Conservation (phyloP, 1,284 basidiomycete species). For the Sporisorium reilianum region DNA sequence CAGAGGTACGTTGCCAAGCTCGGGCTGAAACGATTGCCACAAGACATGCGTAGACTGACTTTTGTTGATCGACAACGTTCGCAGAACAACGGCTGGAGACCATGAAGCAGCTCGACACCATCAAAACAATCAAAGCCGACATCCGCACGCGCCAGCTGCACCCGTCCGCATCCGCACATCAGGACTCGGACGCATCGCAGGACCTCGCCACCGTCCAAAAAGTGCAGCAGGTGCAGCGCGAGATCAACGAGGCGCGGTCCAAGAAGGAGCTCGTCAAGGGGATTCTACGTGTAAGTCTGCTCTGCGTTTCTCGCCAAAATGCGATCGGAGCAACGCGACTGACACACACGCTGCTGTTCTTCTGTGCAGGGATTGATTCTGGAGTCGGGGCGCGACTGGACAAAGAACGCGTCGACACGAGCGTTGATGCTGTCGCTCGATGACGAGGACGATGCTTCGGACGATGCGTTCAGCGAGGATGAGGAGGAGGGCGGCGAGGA, state of each 20-base stretch:
- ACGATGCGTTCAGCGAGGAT: constrained; percentile 50
- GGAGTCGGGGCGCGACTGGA: constrained; percentile 53
- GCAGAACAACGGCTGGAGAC: constrained; percentile 35
- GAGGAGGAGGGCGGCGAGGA: constrained; percentile 23
- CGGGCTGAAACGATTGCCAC: no score
- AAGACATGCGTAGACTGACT: no score
- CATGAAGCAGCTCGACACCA: constrained; percentile 28
- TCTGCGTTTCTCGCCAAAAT: no score
- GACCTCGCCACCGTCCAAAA: constrained; percentile 29
- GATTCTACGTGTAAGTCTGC: constrained; percentile 48
- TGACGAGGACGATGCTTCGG: constrained; percentile 49
- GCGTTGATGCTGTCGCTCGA: constrained; percentile 46
- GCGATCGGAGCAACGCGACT: no score
- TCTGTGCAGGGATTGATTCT: constrained; percentile 39
- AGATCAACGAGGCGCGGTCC: constrained; percentile 42
- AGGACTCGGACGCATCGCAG: constrained; percentile 33
- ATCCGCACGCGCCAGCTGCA: constrained; percentile 37
- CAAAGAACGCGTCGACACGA: constrained; percentile 29
- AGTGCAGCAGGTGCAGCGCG: constrained; percentile 40
- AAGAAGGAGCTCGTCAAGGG: constrained; percentile 55
- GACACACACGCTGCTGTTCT: not conserved
- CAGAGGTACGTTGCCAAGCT: constrained; percentile 29
- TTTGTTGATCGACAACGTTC: no score
- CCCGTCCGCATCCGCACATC: constrained; percentile 13
- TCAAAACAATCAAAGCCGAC: constrained; percentile 44